Base-by-base conservation (phyloP, 1,284 basidiomycete species). In the Cryptococcus hybrid region DNA sequence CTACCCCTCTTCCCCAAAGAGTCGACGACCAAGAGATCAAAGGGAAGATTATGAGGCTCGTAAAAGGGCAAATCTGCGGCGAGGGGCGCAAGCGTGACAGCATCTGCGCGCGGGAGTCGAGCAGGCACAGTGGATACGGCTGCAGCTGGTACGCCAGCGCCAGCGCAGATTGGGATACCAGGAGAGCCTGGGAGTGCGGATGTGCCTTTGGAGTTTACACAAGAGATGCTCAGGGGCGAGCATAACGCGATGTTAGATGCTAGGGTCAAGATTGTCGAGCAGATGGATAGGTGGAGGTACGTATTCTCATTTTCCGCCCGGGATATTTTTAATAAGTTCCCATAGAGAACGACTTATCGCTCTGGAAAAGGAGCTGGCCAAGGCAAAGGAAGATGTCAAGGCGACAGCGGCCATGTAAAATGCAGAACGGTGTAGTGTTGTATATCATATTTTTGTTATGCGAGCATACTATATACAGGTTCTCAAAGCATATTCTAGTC, bases 151-250 rank as follows among this genome's bases (percentile, higher is more conserved):
- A 85, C 83, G 40, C 61, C 52, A 45, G 58, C 43, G 84, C 86
- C 2, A 80, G 84, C 44, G 13, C 12, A 24, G 39, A 54, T 67
- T 1, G 75, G 71, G 13, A 65, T 69, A 8, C 62, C 67, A 0
- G 75, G 73, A 13, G 73, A 77, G 59, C 62, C 60, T 13, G 75
- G 76, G 0, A 71, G 67, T 24, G 73, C 75, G 5, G 77, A 77
- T 58, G 74, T 78, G 1, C 77, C 76, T 36, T 86, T 90, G 1
- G 92, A 95, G 81, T 97, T 90, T 69, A 88, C 83, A 50, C 78
- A 79, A 54, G 83, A 84, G 62, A 93, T 93, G 89, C 90, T 89
- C 78, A 88, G 84, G 72, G 90, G 89, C 56, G 95, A 98, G 73
- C 83, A 82, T 3, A 88, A 89, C 40, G 79, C 89, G 52, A 74